Conservation (phyloP, 805 yeast genomes). For the Cyberlindnera mrakii region DNA sequence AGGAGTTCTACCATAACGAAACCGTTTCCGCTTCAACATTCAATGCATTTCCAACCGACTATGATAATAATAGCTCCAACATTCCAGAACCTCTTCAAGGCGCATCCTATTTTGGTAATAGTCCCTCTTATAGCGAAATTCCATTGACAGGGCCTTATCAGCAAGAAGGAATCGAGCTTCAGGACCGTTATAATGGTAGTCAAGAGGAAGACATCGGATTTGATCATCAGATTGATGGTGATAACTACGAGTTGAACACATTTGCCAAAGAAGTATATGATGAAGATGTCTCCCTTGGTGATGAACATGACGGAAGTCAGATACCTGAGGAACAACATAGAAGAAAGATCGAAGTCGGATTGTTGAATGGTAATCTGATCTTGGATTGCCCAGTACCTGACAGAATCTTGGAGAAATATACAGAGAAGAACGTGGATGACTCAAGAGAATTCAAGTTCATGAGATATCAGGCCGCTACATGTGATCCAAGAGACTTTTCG, state of each 20-base stretch:
- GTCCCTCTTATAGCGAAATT: conserved; percentile 4
- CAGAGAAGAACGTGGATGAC: conserved; percentile 35
- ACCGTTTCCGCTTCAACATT: conserved; percentile 10
- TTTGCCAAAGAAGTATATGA: conserved; percentile 14
- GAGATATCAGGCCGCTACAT: conserved; percentile 92
- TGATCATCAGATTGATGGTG: conserved; percentile 19
- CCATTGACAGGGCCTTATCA: conserved; percentile 4
- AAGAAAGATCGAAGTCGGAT: conserved; percentile 25
- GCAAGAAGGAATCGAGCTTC: conserved; percentile 4
- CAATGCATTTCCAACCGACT: conserved; percentile 20
- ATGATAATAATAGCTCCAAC: conserved; percentile 1
- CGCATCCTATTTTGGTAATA: conserved; percentile 6
- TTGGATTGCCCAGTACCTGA: conserved; percentile 87
- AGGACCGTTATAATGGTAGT: conserved; percentile 10
- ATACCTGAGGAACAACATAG: conserved; percentile 38
- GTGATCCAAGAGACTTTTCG: conserved; percentile 74
- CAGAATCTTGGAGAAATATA: conserved; percentile 49
- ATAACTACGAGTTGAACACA: conserved; percentile 23
- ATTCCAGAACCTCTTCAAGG: conserved; percentile 8
- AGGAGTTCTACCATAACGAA: conserved; percentile 11
- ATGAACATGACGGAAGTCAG: conserved; percentile 39
- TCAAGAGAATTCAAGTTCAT: conserved; percentile 67
- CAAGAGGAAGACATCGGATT: conserved; percentile 35
- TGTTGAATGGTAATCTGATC: conserved; percentile 67
- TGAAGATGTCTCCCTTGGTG: conserved; percentile 17